Evolutionary conservation across 2,329 filamentous ascomycete species (phyloP).

Genomic region (Pseudomassariella vexata): DNA sequence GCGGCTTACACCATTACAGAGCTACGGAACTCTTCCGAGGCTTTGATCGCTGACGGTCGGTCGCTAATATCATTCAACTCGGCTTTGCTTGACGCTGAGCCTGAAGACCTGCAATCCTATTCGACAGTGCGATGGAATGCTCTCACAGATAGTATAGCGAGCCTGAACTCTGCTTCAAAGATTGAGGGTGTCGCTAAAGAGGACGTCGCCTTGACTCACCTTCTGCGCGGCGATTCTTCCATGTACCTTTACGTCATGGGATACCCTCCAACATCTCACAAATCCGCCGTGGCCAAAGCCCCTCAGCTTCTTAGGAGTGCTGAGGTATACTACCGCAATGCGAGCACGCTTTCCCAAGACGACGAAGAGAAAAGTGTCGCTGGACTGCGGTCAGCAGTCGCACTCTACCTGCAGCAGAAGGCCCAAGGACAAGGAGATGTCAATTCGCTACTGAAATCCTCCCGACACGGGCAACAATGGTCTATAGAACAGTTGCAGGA

Average conservation of each 20-base stretch:
- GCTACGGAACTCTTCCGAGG: slow-evolving; percentile 12
- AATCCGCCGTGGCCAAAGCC: slow-evolving; percentile 14
- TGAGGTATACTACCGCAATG: slow-evolving; percentile 25
- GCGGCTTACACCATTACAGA: slow-evolving; percentile 16
- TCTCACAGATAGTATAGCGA: slow-evolving; percentile 16
- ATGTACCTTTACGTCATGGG: slow-evolving; percentile 19
- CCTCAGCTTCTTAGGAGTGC: slow-evolving; percentile 21
- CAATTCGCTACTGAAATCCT: slow-evolving; percentile 7
- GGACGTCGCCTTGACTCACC: slow-evolving; percentile 20
- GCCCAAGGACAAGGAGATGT: slow-evolving; percentile 7
- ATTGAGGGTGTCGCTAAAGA: slow-evolving; percentile 11
- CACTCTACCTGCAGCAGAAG: slow-evolving; percentile 10
- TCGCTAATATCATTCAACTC: slow-evolving; percentile 21
- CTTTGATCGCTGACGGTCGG: slow-evolving; percentile 16
- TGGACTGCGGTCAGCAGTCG: slow-evolving; percentile 11
- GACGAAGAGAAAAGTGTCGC: slow-evolving; percentile 13
- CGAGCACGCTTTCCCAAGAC: slow-evolving; percentile 15
- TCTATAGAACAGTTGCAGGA: slow-evolving; percentile 15
- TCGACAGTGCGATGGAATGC: slow-evolving; percentile 20
- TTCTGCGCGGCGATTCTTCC: slow-evolving; percentile 21
- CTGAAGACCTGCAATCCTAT: slow-evolving; percentile 9
- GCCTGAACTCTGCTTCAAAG: slow-evolving; percentile 15
- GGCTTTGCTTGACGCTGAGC: slow-evolving; percentile 14
- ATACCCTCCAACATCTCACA: slow-evolving; percentile 15
- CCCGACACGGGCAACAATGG: slow-evolving; percentile 12